A percentile compares a stretch with the other conserved stretches of the same genome.
Evolutionary conservation across 2,329 filamentous ascomycete species (phyloP).

Genomic region (Exophiala mesophila): DNA sequence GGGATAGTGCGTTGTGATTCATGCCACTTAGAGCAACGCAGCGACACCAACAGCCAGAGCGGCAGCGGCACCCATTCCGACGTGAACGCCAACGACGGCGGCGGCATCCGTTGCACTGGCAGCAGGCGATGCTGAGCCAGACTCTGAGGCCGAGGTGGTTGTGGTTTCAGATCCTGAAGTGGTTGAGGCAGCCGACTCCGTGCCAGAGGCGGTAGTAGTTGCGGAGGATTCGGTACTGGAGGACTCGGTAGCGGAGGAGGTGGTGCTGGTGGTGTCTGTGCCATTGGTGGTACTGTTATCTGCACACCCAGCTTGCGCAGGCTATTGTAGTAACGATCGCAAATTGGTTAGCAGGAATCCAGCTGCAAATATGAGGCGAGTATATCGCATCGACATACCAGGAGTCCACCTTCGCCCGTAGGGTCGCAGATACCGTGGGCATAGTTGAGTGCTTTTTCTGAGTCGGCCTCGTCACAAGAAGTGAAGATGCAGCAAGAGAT

Average conservation of each 20-base stretch:
- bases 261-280: conserved; percentile 17
- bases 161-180: conserved; percentile 6
- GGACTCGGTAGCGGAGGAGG: conserved; percentile 15
- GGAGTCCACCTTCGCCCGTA: conserved; percentile 34
- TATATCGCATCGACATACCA: conserved; percentile 20
- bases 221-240: conserved; percentile 12
- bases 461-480: conserved; percentile 40
- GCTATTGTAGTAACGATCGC: too few species aligned
- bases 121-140: background rate
- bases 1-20: too few species aligned
- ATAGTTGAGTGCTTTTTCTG: conserved; percentile 33
- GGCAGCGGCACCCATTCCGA: conserved; percentile 14
- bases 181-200: conserved; percentile 10
- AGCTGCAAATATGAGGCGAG: too few species aligned
- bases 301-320: conserved; percentile 15
- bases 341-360: too few species aligned
- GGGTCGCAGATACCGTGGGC: conserved; percentile 34
- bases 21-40: conserved; percentile 14
- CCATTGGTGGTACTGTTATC: conserved; percentile 12
- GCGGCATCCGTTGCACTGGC: conserved; percentile 1
- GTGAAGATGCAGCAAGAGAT: conserved; percentile 49
- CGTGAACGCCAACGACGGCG: conserved; percentile 8
- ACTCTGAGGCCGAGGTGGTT: conserved; percentile 1
- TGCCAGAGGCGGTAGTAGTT: conserved; percentile 14
- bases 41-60: conserved; percentile 18